Evolutionary conservation across 2,329 filamentous ascomycete genomes (phyloP).

Genomic region (Ceratocystis smalleyi): DNA sequence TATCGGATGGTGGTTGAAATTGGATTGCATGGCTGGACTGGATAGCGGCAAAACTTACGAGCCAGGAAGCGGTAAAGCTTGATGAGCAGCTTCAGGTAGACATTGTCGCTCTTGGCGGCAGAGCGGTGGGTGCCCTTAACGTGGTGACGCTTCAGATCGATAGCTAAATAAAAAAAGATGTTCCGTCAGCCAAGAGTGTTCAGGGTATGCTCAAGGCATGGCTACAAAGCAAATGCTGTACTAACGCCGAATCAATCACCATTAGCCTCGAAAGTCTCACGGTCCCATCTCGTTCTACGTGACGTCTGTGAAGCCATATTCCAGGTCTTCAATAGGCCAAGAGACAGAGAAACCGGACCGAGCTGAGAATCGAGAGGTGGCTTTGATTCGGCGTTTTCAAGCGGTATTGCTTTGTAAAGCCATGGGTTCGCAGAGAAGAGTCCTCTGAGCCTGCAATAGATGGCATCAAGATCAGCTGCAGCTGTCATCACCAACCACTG

Average conservation of each 20-base stretch:
- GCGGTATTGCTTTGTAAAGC: conserved; percentile 11
- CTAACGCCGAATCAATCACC: conserved; percentile 17
- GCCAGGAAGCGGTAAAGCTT: conserved; percentile 97
- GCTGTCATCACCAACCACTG: not conserved
- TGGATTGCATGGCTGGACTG: not conserved
- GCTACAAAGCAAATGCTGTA: conserved; percentile 20
- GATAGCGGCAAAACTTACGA: conserved; percentile 46
- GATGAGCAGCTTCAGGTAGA: conserved; percentile 91
- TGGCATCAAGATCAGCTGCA: not conserved
- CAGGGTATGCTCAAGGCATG: conserved; percentile 43
- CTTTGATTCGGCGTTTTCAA: conserved; percentile 9
- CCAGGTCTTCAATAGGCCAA: conserved; percentile 1
- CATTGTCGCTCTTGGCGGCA: conserved; percentile 96
- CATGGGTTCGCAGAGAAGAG: conserved; percentile 16
- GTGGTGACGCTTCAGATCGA: conserved; percentile 57
- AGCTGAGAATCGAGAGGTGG: conserved; percentile 1
- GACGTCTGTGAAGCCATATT: conserved; percentile 8
- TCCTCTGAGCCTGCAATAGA: not conserved
- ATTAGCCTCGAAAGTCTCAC: conserved; percentile 17
- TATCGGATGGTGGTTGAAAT: not conserved
- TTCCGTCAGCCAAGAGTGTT: conserved; percentile 19
- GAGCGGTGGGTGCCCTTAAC: conserved; percentile 65
- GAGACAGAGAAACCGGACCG: not conserved
- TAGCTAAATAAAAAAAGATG: conserved; percentile 41
- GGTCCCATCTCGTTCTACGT: not conserved